Evolutionary conservation across 768 basidiomycete genomes (phyloP).

Genomic region (Boletus rubescentipes): DNA sequence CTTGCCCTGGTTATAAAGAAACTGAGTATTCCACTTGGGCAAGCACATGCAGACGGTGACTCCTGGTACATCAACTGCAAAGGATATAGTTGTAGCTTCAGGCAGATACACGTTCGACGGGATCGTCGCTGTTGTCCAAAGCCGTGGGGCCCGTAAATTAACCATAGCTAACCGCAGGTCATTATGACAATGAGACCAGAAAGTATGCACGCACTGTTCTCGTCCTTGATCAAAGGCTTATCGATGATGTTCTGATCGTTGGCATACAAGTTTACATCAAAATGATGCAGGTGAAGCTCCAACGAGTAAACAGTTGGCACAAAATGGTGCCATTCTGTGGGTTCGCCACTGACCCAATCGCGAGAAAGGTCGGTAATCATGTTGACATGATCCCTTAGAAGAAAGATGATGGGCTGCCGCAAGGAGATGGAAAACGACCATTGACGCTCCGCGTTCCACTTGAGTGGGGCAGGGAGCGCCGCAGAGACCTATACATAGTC

Average conservation of each 20-base stretch:
- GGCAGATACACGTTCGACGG: constrained; percentile 74
- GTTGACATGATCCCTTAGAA: constrained; percentile 91
- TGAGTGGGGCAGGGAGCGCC: constrained; percentile 75
- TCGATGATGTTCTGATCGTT: constrained; percentile 98
- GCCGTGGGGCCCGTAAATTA: constrained; percentile 55
- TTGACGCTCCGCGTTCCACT: constrained; percentile 76
- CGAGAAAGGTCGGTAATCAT: constrained; percentile 91
- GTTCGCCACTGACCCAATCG: constrained; percentile 87
- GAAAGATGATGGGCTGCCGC: constrained; percentile 67
- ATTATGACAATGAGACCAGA: background rate
- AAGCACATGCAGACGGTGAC: constrained; percentile 60
- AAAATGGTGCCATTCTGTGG: constrained; percentile 77
- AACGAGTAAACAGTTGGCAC: constrained; percentile 78
- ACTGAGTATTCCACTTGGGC: constrained; percentile 89
- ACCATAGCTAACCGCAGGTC: constrained; percentile 59
- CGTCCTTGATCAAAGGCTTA: constrained; percentile 74
- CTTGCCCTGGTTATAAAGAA: constrained; percentile 59
- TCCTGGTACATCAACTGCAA: constrained; percentile 60
- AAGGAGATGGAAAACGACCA: constrained; percentile 80
- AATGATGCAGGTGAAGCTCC: constrained; percentile 71
- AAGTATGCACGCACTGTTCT: constrained; percentile 62
- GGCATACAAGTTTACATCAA: constrained; percentile 74
- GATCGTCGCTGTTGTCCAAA: constrained; percentile 54
- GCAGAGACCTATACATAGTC: constrained; percentile 52
- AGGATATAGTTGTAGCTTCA: constrained; percentile 62